These are phyloP conservation scores for Rosa multiflora DNA, from an alignment of 306 rosid species.

Conservation along the genomic window DNA sequence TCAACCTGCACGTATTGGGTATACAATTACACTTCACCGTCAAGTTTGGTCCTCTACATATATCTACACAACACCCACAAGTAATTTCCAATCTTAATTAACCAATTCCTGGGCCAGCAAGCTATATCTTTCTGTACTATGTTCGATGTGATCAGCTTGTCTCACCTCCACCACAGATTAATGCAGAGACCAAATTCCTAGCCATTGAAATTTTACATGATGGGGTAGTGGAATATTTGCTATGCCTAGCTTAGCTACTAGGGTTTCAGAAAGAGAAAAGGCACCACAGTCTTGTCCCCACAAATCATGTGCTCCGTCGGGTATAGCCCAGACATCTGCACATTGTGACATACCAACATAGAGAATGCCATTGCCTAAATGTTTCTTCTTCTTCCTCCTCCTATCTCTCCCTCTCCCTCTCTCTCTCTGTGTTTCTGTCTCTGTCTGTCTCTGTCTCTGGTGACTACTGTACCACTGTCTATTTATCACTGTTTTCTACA, in stretches of 20 bases:
- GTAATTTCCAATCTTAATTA: neutral
- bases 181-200: neutral
- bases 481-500: slow-evolving; percentile 20
- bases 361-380: slow-evolving; percentile 23
- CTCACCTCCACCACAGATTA: neutral
- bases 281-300: slow-evolving; percentile 20
- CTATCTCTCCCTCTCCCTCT: neutral
- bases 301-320: slow-evolving; percentile 45
- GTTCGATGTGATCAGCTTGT: neutral
- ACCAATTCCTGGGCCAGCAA: neutral
- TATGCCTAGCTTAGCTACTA: neutral
- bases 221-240: slow-evolving; percentile 15
- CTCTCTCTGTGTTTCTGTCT: neutral
- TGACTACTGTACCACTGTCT: slow-evolving; percentile 14
- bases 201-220: slow-evolving; percentile 11
- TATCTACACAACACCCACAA: neutral
- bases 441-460: neutral
- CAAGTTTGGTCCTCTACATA: neutral
- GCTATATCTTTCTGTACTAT: neutral
- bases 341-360: slow-evolving; percentile 38
- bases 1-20: neutral
- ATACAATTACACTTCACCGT: neutral
- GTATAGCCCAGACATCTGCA: slow-evolving; percentile 42
- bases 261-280: slow-evolving; percentile 14
- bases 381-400: slow-evolving; percentile 9